These are phyloP conservation scores for Lenzites betulinus DNA, from an alignment of 768 basidiomycete species.

Conservation along the genomic window DNA sequence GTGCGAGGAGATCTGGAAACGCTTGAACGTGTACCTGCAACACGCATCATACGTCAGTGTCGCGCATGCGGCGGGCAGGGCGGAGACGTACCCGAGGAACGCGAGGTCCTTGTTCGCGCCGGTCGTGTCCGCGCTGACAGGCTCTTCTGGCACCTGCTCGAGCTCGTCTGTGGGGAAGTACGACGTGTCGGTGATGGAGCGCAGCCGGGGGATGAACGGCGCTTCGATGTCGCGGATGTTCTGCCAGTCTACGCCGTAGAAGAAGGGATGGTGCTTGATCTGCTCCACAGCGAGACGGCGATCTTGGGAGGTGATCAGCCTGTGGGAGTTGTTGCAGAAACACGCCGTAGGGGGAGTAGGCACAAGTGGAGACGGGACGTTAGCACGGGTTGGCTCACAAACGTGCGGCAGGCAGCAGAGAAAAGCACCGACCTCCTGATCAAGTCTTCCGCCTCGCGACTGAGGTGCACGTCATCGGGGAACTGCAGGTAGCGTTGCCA, in stretches of 20 bases:
- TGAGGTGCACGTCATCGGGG: constrained; percentile 93
- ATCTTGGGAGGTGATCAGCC: constrained; percentile 85
- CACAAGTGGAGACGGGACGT: background rate
- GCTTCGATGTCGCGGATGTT: constrained; percentile 86
- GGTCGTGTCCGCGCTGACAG: constrained; percentile 39
- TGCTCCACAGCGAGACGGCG: constrained; percentile 78
- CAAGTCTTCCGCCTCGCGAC: constrained; percentile 87
- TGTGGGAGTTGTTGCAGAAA: constrained; percentile 29
- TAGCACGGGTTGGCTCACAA: background rate
- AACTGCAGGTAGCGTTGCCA: constrained; percentile 87
- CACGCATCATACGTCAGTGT: background rate
- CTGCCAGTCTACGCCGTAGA: constrained; percentile 94
- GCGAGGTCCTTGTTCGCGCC: constrained; percentile 57
- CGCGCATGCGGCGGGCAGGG: background rate
- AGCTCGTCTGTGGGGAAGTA: constrained; percentile 97
- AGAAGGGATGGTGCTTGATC: constrained; percentile 91
- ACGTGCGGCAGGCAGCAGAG: background rate
- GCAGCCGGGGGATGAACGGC: constrained; percentile 94
- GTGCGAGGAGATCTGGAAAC: constrained; percentile 65
- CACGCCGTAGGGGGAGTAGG: background rate
- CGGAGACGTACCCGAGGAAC: constrained; percentile 49
- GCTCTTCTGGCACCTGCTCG: constrained; percentile 66
- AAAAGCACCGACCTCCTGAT: constrained; percentile 63
- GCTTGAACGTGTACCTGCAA: constrained; percentile 75
- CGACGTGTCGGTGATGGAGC: constrained; percentile 94